phyloP scores from a whole-genome alignment of 352 stramenopile species.

The Phytophthora colocasiae region DNA sequence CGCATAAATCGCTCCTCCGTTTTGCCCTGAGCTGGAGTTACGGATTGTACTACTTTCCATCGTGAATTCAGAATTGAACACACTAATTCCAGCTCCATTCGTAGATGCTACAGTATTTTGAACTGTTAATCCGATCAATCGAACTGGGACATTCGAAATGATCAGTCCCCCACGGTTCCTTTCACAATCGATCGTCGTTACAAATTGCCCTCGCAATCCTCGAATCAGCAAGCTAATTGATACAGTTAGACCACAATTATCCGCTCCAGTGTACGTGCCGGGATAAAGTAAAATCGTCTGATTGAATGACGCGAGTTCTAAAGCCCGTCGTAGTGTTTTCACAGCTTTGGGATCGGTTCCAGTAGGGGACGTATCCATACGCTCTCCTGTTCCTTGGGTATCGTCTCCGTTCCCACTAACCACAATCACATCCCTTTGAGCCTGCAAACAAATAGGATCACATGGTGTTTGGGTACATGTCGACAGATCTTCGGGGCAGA shows the following conservation, averaged over 20 bases:
- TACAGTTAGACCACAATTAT: conserved; percentile 54
- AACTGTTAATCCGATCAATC: conserved; percentile 41
- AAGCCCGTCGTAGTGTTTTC: conserved; percentile 47
- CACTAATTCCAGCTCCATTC: conserved; percentile 40
- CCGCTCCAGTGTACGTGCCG: conserved; percentile 37
- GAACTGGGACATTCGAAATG: conserved; percentile 22
- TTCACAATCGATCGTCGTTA: conserved; percentile 55
- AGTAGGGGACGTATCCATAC: conserved; percentile 53
- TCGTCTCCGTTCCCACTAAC: conserved; percentile 64
- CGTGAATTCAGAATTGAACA: conserved; percentile 22
- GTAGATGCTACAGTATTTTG: conserved; percentile 13
- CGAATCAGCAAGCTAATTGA: conserved; percentile 41
- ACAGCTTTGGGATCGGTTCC: conserved; percentile 67
- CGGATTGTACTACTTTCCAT: conserved; percentile 23
- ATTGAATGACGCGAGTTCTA: conserved; percentile 36
- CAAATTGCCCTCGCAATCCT: conserved; percentile 40
- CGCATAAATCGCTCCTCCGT: conserved; percentile 47
- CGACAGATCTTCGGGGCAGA: conserved; percentile 49
- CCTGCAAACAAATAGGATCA: conserved; percentile 49
- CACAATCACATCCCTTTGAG: conserved; percentile 44
- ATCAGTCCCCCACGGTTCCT: conserved; percentile 30
- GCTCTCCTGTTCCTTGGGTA: conserved; percentile 54
- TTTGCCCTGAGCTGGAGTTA: conserved; percentile 8
- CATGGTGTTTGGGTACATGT: conserved; percentile 42
- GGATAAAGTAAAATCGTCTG: conserved; percentile 66